These are phyloP conservation scores for Leishmania major DNA, from an alignment of 208 protist genomes.

Conservation along the genomic window DNA sequence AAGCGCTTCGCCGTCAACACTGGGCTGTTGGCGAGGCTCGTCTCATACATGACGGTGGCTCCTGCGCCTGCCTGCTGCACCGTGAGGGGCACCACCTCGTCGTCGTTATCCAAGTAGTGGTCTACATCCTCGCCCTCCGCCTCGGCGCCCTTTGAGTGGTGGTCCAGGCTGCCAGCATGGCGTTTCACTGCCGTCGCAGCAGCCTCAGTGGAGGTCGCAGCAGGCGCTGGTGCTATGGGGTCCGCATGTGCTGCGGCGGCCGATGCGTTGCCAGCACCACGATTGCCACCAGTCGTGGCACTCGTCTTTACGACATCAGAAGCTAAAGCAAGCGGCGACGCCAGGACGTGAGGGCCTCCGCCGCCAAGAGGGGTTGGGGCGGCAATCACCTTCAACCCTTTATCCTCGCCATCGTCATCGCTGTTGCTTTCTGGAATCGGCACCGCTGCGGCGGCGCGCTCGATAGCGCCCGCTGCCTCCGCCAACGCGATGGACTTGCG, in stretches of 20 bases:
- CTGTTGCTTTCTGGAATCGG: slow-evolving; percentile 20
- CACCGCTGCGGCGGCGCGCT: slow-evolving; percentile 27
- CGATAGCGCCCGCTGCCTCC: slow-evolving; percentile 7
- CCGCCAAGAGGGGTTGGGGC: neutral
- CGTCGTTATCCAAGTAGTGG: slow-evolving; percentile 39
- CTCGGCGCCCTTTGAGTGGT: slow-evolving; percentile 14
- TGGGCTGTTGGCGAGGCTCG: slow-evolving; percentile 64
- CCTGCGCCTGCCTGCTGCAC: slow-evolving; percentile 40
- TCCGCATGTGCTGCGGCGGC: neutral
- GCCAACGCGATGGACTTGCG: slow-evolving; percentile 20
- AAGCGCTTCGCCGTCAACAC: slow-evolving; percentile 77
- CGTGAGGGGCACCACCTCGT: slow-evolving; percentile 56
- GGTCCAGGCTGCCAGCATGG: slow-evolving; percentile 4
- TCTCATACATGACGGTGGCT: slow-evolving; percentile 31
- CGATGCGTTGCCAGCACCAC: neutral
- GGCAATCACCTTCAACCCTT: neutral
- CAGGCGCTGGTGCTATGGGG: neutral
- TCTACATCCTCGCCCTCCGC: slow-evolving; percentile 44
- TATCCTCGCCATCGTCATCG: slow-evolving; percentile 8
- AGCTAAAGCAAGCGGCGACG: neutral
- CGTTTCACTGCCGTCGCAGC: neutral
- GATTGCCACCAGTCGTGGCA: neutral
- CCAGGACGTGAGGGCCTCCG: neutral
- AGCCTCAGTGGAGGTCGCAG: neutral
- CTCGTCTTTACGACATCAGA: neutral